Conservation (phyloP, 352 stramenopile genomes). For the Phytophthora fragariae region DNA sequence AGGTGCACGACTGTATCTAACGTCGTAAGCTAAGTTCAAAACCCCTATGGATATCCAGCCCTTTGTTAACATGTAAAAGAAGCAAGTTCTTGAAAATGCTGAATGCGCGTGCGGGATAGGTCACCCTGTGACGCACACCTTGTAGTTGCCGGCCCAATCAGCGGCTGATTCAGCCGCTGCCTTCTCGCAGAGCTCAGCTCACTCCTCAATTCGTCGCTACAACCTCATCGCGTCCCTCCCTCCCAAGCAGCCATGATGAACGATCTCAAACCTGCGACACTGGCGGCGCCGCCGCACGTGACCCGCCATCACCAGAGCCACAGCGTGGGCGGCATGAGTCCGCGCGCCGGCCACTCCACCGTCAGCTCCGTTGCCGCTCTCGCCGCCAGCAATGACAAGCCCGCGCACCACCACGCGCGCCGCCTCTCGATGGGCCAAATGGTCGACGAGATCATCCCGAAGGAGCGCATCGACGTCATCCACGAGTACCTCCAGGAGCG, state of each 20-base stretch:
- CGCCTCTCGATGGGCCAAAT: constrained; percentile 55
- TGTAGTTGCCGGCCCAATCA: neutral
- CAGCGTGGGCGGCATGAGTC: constrained; percentile 33
- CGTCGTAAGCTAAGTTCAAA: no score
- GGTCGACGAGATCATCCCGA: constrained; percentile 57
- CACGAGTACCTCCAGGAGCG: constrained; percentile 55
- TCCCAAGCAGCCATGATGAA: constrained; percentile 20
- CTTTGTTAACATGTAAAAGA: no score
- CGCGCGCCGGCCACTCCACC: neutral
- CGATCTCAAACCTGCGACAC: constrained; percentile 17
- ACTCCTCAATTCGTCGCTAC: constrained; percentile 2
- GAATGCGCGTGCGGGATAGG: neutral
- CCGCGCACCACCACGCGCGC: constrained; percentile 20
- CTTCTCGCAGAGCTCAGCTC: neutral
- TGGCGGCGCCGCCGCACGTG: constrained; percentile 4
- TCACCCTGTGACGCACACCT: neutral
- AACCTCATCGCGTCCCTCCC: neutral
- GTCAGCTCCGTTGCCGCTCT: constrained; percentile 2
- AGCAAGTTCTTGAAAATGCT: neutral
- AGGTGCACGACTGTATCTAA: no score
- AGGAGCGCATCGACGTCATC: constrained; percentile 78
- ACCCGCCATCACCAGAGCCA: constrained; percentile 34
- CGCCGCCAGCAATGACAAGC: neutral
- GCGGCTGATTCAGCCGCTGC: no score
- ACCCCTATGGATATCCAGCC: no score